phyloP scores from a whole-genome alignment of 2,329 filamentous ascomycete species.

The Zymoseptoria tritici region DNA sequence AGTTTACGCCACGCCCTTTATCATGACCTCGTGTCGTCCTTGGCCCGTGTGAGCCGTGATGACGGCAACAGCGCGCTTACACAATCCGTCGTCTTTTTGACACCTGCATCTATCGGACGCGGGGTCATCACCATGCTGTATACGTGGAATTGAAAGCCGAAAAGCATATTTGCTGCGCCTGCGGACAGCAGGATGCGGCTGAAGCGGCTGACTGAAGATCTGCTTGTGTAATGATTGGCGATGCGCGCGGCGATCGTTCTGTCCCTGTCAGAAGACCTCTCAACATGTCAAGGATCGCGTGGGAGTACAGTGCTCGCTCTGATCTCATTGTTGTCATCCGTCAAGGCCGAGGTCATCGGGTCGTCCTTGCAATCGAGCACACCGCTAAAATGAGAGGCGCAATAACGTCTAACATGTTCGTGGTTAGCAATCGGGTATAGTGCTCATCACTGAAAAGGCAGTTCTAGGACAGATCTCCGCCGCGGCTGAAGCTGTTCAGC shows the following conservation, averaged over 20 bases:
- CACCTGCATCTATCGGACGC: neutral
- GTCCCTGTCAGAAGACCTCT: neutral
- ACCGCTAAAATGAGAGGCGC: neutral
- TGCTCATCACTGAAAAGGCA: neutral
- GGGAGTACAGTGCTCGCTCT: neutral
- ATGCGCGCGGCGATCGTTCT: neutral
- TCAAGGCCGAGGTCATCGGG: neutral
- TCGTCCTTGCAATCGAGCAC: neutral
- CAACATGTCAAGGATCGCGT: neutral
- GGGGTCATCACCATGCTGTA: neutral
- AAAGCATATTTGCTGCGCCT: neutral
- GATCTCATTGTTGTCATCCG: neutral
- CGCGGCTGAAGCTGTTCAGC: neutral
- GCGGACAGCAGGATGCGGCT: neutral
- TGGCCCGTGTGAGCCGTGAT: neutral
- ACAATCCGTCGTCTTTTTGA: neutral
- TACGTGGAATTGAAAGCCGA: neutral
- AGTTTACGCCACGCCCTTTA: neutral
- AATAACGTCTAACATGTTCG: neutral
- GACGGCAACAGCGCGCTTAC: neutral
- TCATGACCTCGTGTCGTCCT: neutral
- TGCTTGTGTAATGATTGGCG: neutral
- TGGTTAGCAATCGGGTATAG: neutral
- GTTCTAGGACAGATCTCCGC: neutral
- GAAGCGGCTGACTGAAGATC: neutral